These are phyloP conservation scores for Myxozyma monticola DNA, from an alignment of 805 yeast genomes.

Conservation along the genomic window DNA sequence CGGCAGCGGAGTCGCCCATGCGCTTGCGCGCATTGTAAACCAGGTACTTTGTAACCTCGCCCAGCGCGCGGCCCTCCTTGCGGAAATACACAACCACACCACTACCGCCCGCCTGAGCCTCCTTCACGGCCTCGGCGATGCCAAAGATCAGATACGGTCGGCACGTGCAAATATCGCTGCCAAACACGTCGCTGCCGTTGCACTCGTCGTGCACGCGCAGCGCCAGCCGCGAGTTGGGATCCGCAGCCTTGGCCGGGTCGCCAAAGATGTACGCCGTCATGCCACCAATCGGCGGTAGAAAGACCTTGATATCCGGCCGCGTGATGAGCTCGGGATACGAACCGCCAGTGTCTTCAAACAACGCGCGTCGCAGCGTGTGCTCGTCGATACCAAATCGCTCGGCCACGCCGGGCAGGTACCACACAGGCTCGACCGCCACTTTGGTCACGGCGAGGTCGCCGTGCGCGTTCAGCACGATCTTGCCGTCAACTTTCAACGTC, in stretches of 20 bases:
- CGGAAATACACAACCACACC: slow-evolving; percentile 66
- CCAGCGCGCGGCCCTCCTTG: slow-evolving; percentile 69
- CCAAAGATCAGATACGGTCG: slow-evolving; percentile 68
- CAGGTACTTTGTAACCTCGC: slow-evolving; percentile 68
- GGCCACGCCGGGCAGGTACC: slow-evolving; percentile 71
- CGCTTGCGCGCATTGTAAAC: slow-evolving; percentile 72
- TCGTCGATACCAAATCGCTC: slow-evolving; percentile 60
- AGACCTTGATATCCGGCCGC: slow-evolving; percentile 65
- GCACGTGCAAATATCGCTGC: slow-evolving; percentile 68
- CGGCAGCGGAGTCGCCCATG: slow-evolving; percentile 67
- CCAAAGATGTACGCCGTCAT: slow-evolving; percentile 67
- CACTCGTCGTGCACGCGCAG: slow-evolving; percentile 69
- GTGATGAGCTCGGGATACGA: slow-evolving; percentile 69
- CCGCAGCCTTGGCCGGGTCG: slow-evolving; percentile 54
- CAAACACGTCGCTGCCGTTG: slow-evolving; percentile 69
- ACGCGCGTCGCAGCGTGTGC: slow-evolving; percentile 54
- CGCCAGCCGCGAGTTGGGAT: slow-evolving; percentile 53
- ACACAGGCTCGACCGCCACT: slow-evolving; percentile 69
- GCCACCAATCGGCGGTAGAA: slow-evolving; percentile 71
- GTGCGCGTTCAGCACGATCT: slow-evolving; percentile 55
- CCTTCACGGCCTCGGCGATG: slow-evolving; percentile 64
- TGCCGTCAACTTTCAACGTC: slow-evolving; percentile 57
- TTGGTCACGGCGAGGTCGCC: slow-evolving; percentile 66
- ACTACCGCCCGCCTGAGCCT: slow-evolving; percentile 66
- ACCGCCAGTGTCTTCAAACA: slow-evolving; percentile 69